Evolutionary conservation across 768 basidiomycete species (phyloP), one percentile per base, ranked within the genome.

Genomic region (Leccinum disarticulatum): DNA sequence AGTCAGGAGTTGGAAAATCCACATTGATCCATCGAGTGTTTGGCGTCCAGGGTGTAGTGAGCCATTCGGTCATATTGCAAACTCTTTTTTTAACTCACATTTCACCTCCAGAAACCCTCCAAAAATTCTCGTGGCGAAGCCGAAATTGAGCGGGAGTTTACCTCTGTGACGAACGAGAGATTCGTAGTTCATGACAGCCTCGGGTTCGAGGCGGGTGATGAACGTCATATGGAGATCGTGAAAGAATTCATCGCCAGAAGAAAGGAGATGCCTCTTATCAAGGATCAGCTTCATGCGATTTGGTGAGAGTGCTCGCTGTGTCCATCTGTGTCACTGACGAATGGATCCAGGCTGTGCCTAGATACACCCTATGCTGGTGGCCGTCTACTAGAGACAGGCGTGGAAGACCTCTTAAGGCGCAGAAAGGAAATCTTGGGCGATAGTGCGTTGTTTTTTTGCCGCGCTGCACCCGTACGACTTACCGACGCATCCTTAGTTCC

Each of bases 1-100:
- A 65, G 64, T 51, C 60, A 3, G 64, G 64, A 4, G 64, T 66
- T 5, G 64, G 64, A 14, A 65, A 62, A 58, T 56, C 64, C 36
- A 36, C 36, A 7, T 36, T 36, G 36, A 36, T 36, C 36, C 36
- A 15, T 36, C 15, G 5, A 7, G 15, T 36, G 14, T 36, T 36
- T 36, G 36, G 36, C 6, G 36, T 36, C 3, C 15, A 36, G 36
- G 36, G 14, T 36, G 36, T 36, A 15, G 36, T 36, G 36, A 36
- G 36, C 7, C 7, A 36, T 36, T 15, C 6, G 28, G 5, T 53
- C 62, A 33, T 46, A 10, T 10, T n/a, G 10, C 3, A 19, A n/a
- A 11, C 43, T n/a, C 8, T 46, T 11, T 46, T 22, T 11, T 46
- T 6, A 46, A 7, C 9, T 46, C 11, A 5, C 43, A n/a, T 46